Conservation (phyloP, 164 flowering plant species). For the Houttuynia cordata region DNA sequence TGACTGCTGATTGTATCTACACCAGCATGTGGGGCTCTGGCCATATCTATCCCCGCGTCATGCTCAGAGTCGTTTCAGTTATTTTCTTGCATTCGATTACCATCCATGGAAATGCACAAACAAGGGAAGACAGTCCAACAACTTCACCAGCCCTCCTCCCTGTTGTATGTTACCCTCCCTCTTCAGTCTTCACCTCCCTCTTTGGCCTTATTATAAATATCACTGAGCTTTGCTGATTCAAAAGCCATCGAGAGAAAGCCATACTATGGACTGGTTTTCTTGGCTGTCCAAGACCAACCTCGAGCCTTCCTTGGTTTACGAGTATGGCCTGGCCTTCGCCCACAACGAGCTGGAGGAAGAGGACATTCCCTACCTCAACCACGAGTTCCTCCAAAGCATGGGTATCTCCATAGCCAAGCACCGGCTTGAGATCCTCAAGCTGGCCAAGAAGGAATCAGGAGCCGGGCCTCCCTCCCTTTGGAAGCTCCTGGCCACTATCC, state of each 20-base stretch:
- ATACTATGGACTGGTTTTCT: slow-evolving; percentile 73
- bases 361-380: slow-evolving; percentile 60
- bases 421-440: slow-evolving; percentile 76
- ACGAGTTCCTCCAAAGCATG: slow-evolving; percentile 76
- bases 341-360: slow-evolving; percentile 62
- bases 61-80: neutral
- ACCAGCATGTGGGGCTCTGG: neutral
- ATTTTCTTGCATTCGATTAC: neutral
- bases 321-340: slow-evolving; percentile 50
- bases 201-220: neutral
- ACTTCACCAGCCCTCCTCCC: neutral
- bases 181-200: neutral
- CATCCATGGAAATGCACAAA: neutral
- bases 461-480: slow-evolving; percentile 24
- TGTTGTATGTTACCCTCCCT: too few relatives aligned
- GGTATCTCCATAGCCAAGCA: slow-evolving; percentile 79
- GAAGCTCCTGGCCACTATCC: slow-evolving; percentile 38
- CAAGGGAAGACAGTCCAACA: neutral
- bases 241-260: neutral
- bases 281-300: slow-evolving; percentile 64
- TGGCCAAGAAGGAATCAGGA: slow-evolving; percentile 40
- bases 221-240: neutral
- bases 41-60: neutral
- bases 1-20: too few relatives aligned
- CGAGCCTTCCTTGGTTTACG: slow-evolving; percentile 42